Percentiles rank a stretch among this genome's conserved stretches.
These are phyloP conservation scores for Penicillium pulvis DNA, from an alignment of 495 filamentous ascomycete genomes.

Conservation along the genomic window DNA sequence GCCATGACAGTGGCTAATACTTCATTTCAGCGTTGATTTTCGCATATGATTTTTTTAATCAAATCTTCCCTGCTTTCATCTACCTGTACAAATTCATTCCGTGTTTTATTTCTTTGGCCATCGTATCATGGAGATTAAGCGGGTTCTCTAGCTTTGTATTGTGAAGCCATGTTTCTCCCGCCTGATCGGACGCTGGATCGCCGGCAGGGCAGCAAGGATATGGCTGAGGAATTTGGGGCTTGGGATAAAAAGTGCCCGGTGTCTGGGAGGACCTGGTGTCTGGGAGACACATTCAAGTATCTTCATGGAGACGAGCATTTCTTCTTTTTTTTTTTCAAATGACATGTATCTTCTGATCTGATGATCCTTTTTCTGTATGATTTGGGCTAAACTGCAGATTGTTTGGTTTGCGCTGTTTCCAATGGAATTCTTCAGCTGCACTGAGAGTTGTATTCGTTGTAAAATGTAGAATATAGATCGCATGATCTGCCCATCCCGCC, in stretches of 20 bases:
- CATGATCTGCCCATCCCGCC: not conserved
- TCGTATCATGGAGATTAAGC: slow-evolving; percentile 32
- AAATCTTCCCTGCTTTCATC: slow-evolving; percentile 37
- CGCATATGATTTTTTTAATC: slow-evolving; percentile 33
- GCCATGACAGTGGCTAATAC: slow-evolving; percentile 1
- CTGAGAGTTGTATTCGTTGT: not conserved
- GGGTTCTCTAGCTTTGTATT: slow-evolving; percentile 41
- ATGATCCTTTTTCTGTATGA: not conserved
- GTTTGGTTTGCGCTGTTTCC: not conserved
- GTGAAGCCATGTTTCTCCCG: slow-evolving; percentile 29
- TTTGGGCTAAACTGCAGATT: slow-evolving; percentile 2
- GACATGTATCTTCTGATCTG: slow-evolving; percentile 18
- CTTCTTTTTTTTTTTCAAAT: slow-evolving; percentile 9
- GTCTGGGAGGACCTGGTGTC: slow-evolving; percentile 2
- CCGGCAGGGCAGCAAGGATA: slow-evolving; percentile 32
- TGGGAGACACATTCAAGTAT: slow-evolving; percentile 13
- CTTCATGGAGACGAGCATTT: slow-evolving; percentile 19
- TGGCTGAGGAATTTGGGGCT: slow-evolving; percentile 7
- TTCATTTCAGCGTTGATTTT: slow-evolving; percentile 35
- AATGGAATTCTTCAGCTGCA: not conserved
- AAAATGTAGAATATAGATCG: not conserved
- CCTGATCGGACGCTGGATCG: slow-evolving; percentile 52
- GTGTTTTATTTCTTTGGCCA: slow-evolving; percentile 22
- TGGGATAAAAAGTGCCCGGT: slow-evolving; percentile 13
- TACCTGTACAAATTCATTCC: slow-evolving; percentile 46